phyloP scores from a whole-genome alignment of 768 basidiomycete species.

The Mycena indigotica region DNA sequence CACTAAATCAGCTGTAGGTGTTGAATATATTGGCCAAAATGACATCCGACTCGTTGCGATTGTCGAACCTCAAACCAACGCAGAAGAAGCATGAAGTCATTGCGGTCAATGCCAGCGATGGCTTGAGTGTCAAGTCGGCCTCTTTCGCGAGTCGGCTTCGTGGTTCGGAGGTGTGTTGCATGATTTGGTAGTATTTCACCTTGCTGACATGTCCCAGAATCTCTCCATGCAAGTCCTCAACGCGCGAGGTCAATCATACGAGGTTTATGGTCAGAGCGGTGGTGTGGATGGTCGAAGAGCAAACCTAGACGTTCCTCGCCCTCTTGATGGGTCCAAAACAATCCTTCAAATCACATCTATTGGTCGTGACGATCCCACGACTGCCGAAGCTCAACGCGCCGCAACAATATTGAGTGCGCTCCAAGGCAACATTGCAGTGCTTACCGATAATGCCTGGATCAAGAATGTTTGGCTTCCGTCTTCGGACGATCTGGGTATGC shows the following conservation, averaged over 20 bases:
- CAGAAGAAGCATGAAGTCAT: constrained; percentile 45
- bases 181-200: neutral
- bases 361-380: constrained; percentile 59
- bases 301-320: constrained; percentile 28
- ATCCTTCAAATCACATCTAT: constrained; percentile 47
- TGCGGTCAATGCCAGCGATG: constrained; percentile 23
- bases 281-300: constrained; percentile 43
- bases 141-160: constrained; percentile 42
- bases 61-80: constrained; percentile 51
- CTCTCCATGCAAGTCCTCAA: constrained; percentile 33
- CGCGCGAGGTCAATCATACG: constrained; percentile 36
- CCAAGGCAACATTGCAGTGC: constrained; percentile 39
- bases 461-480: constrained; percentile 50
- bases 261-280: constrained; percentile 43
- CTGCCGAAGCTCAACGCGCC: constrained; percentile 54
- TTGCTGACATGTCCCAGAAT: constrained; percentile 21
- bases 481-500: constrained; percentile 16
- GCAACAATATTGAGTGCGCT: constrained; percentile 44
- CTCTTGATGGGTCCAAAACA: constrained; percentile 32
- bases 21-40: constrained; percentile 50
- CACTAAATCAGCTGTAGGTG: constrained; percentile 25
- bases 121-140: constrained; percentile 34
- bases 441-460: constrained; percentile 50
- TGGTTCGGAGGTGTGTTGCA: constrained; percentile 38
- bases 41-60: constrained; percentile 45